These are phyloP conservation scores for Penicillium griseofulvum DNA, from an alignment of 2,329 filamentous ascomycete species.

Conservation along the genomic window DNA sequence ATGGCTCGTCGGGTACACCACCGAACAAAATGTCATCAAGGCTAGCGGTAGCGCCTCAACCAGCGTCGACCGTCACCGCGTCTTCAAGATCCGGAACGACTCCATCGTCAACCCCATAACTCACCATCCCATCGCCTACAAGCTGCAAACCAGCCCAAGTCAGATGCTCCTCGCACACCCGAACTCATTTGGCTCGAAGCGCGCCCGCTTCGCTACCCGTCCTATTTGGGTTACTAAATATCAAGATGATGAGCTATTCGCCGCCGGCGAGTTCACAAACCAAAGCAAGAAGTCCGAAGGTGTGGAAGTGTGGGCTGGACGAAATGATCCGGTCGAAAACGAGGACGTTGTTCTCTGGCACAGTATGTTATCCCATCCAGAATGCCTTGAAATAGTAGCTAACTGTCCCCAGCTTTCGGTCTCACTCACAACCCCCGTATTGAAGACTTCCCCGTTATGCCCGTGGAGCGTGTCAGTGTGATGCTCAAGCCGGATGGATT, in stretches of 20 bases:
- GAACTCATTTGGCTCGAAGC: conserved; percentile 45
- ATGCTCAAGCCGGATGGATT: conserved; percentile 52
- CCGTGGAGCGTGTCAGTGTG: conserved; percentile 53
- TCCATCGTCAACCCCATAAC: conserved; percentile 45
- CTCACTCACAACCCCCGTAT: conserved; percentile 63
- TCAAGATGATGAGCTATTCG: conserved; percentile 52
- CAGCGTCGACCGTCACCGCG: conserved; percentile 48
- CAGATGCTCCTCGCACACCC: conserved; percentile 52
- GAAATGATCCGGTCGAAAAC: conserved; percentile 51
- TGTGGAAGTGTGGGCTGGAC: conserved; percentile 51
- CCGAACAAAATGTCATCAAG: conserved; percentile 52
- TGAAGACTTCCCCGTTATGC: conserved; percentile 69
- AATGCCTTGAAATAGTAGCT: background rate
- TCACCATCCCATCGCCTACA: conserved; percentile 51
- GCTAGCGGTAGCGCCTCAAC: conserved; percentile 53
- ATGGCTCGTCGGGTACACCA: conserved; percentile 59
- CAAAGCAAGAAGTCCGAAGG: conserved; percentile 55
- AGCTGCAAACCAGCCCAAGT: conserved; percentile 48
- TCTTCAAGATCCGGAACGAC: conserved; percentile 55
- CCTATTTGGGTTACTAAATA: conserved; percentile 57
- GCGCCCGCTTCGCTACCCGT: conserved; percentile 53
- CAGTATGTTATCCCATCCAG: conserved; percentile 27
- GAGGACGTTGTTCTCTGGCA: conserved; percentile 43
- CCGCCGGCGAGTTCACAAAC: conserved; percentile 52
- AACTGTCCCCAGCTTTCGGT: conserved; percentile 41